Evolutionary conservation across 495 filamentous ascomycete species (phyloP).

Genomic region (Antarctomyces pellizariae): DNA sequence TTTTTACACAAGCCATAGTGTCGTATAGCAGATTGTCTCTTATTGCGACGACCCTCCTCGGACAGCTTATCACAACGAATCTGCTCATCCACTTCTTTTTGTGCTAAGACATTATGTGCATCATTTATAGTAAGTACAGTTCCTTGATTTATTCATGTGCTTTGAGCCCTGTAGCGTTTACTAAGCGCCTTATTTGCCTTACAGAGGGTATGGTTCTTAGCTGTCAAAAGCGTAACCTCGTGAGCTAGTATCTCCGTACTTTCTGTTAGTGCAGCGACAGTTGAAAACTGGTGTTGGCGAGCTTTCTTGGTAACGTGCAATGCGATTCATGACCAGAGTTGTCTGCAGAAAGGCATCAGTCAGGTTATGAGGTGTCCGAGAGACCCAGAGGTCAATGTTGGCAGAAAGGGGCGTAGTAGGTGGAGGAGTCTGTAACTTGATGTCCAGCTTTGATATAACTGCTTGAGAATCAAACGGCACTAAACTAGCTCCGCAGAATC

Average conservation of each 20-base stretch:
- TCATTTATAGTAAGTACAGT: conserved; percentile 8
- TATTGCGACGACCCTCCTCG: too few relatives aligned
- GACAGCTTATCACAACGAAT: too few relatives aligned
- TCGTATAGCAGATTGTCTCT: too few relatives aligned
- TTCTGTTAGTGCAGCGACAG: conserved; percentile 5
- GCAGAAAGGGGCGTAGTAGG: conserved; percentile 4
- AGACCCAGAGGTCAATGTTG: conserved; percentile 11
- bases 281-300: conserved; percentile 8
- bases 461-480: conserved; percentile 6
- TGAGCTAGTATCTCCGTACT: conserved; percentile 5
- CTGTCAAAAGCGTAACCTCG: conserved; percentile 6
- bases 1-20: too few relatives aligned
- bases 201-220: conserved; percentile 5
- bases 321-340: conserved; percentile 5
- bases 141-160: conserved; percentile 5
- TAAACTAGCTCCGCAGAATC: conserved; percentile 8
- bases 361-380: conserved; percentile 7
- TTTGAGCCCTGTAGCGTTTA: conserved; percentile 10
- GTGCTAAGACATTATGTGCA: conserved; percentile 7
- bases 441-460: conserved; percentile 8
- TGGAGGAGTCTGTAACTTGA: conserved; percentile 7
- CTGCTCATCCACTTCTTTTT: too few relatives aligned
- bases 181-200: conserved; percentile 9
- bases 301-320: conserved; percentile 9
- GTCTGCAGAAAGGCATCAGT: conserved; percentile 7